These are phyloP conservation scores for Eimeria acervulina DNA, from an alignment of 169 alveolate genomes.

Conservation along the genomic window DNA sequence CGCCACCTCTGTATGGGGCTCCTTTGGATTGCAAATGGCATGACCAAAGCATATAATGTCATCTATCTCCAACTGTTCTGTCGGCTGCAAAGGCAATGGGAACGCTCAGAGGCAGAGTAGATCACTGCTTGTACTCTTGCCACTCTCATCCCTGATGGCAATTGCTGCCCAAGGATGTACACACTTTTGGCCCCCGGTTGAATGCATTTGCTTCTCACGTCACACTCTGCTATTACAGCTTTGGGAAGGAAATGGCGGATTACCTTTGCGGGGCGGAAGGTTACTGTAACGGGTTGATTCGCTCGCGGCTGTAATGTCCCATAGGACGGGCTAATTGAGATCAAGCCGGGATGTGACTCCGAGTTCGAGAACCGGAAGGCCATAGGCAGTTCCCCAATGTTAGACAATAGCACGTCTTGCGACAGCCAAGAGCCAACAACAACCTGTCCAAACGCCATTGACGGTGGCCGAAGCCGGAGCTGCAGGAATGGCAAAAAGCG, in stretches of 20 bases:
- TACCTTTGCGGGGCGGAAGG: conserved; percentile 76
- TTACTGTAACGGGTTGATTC: conserved; percentile 58
- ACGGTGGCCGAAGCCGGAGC: conserved; percentile 77
- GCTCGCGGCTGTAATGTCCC: conserved; percentile 78
- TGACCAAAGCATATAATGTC: conserved; percentile 63
- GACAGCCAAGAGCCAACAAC: conserved; percentile 82
- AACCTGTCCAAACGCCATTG: conserved; percentile 83
- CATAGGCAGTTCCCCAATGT: conserved; percentile 84
- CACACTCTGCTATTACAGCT: not conserved
- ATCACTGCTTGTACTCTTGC: not conserved
- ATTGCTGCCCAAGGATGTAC: not conserved
- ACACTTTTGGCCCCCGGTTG: not conserved
- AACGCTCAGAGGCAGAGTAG: not conserved
- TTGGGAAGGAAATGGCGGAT: not conserved
- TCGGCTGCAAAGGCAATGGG: conserved; percentile 45
- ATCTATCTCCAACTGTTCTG: conserved; percentile 66
- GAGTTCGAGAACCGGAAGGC: conserved; percentile 77
- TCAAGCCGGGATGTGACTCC: not conserved
- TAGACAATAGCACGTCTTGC: conserved; percentile 79
- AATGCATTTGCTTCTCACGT: not conserved
- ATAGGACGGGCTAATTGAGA: conserved; percentile 79
- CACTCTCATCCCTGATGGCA: not conserved
- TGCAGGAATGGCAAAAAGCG: not conserved
- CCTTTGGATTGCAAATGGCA: conserved; percentile 11
- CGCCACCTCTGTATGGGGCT: conserved; percentile 66